These are phyloP conservation scores for Aspergillus intermedius DNA, from an alignment of 2,329 filamentous ascomycete species.

Conservation along the genomic window DNA sequence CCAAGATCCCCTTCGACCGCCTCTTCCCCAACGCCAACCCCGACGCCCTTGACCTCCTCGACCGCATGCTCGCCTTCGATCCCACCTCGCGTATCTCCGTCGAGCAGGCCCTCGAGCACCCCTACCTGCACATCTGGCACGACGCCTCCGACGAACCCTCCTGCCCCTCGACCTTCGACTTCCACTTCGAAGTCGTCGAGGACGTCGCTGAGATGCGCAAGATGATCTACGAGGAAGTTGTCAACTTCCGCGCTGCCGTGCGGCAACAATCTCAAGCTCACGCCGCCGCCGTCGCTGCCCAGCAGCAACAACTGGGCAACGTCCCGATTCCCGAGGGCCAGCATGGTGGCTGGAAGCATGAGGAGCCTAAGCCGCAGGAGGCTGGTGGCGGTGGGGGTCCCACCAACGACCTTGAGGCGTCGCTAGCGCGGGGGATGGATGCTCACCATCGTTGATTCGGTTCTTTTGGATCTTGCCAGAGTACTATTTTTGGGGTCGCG, in stretches of 20 bases:
- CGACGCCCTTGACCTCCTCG: conserved; percentile 87
- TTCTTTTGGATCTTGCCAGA: background rate
- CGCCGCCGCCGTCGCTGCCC: conserved; percentile 19
- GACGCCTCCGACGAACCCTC: conserved; percentile 92
- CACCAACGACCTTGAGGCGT: conserved; percentile 43
- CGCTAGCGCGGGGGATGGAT: conserved; percentile 54
- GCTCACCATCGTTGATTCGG: conserved; percentile 25
- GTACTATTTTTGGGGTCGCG: background rate
- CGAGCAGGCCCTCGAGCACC: conserved; percentile 91
- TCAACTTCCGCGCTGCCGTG: conserved; percentile 66
- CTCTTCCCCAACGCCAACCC: conserved; percentile 94
- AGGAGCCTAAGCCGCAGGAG: conserved; percentile 59
- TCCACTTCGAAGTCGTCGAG: conserved; percentile 96
- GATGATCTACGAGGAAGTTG: conserved; percentile 95
- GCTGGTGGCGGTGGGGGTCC: conserved; percentile 36
- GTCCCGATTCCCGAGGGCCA: conserved; percentile 59
- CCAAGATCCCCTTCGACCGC: conserved; percentile 79
- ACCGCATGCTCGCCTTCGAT: conserved; percentile 97
- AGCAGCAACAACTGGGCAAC: conserved; percentile 38
- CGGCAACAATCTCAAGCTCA: conserved; percentile 45
- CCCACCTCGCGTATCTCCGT: conserved; percentile 88
- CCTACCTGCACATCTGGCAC: conserved; percentile 97
- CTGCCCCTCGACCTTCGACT: conserved; percentile 93
- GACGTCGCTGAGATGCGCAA: conserved; percentile 91
- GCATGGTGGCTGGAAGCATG: conserved; percentile 48